Base-by-base conservation (phyloP, 1,139 yeast species). In the Lodderomyces parapsilosis region DNA sequence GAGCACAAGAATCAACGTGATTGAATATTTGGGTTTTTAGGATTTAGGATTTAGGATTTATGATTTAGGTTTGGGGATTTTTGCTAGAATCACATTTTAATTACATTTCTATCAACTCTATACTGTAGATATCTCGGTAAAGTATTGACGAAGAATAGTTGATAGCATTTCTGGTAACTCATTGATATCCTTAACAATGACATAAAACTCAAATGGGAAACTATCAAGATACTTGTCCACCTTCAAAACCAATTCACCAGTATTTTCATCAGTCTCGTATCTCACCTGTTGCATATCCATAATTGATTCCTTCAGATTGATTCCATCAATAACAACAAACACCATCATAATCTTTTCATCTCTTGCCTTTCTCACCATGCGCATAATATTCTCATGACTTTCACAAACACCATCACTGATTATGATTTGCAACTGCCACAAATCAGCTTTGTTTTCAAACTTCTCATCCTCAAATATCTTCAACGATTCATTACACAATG, bases 371-470 rank as follows among this genome's bases (percentile, higher is more conserved):
- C 99, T 83, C 6, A 93, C 97, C 56, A 91, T 72, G 48, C 93
- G 75, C 53, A 85, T 81, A 41, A 93, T 74, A 0, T 86, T 80
- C 23, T 79, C 93, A 62, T 93, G 99, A 60, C 89, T 94, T 62
- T 93, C 99, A 63, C 97, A 91, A 39, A 93, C 89, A 66, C 99
- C 99, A 68, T 93, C 99, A 3, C 96, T 88, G 36, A 94, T 76
- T 49, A 94, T 86, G 48, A 94, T 89, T 61, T 94, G 89, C 51
- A 94, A 73, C 65, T 90, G 96, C 97, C 98, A 93, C 58, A 88
- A 76, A 52, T 88, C 96, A 24, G 76, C 65, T 51, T 74, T 74
- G 7, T 78, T 68, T 3, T 71, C 60, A 3, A 80, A 61, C 49
- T 83, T 72, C 1, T 94, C 93, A 46, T 80, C 81, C 43, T 80